Evolutionary conservation across 1,284 basidiomycete species (phyloP).

Genomic region (Cryptococcus amylolentus): DNA sequence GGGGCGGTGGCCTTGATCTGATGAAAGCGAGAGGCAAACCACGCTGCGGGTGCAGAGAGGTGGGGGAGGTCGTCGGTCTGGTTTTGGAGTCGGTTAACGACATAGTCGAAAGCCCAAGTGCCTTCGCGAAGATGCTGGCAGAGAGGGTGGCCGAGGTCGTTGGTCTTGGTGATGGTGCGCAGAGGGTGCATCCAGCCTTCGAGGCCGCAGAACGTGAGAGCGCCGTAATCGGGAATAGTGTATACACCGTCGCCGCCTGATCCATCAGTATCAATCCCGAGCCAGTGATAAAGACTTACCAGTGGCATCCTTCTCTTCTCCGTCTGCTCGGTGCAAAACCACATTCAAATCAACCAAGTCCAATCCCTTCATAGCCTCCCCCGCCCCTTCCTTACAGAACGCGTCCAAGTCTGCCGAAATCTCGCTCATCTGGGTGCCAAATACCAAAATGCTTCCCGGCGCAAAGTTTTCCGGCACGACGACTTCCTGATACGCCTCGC

Average conservation of each 20-base stretch:
- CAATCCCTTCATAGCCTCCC: conserved; percentile 69
- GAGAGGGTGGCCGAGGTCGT: conserved; percentile 86
- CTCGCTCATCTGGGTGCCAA: conserved; percentile 70
- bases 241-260: conserved; percentile 63
- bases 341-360: conserved; percentile 83
- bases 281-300: conserved; percentile 21
- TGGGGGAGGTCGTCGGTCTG: conserved; percentile 66
- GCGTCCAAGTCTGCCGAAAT: conserved; percentile 64
- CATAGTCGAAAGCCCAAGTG: conserved; percentile 84
- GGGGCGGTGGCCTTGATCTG: conserved; percentile 69
- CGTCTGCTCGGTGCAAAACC: conserved; percentile 74
- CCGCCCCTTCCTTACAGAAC: conserved; percentile 65
- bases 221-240: conserved; percentile 67
- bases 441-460: conserved; percentile 86
- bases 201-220: conserved; percentile 80
- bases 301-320: conserved; percentile 85
- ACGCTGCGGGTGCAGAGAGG: conserved; percentile 66
- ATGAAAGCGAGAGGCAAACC: conserved; percentile 81
- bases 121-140: conserved; percentile 82
- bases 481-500: conserved; percentile 72
- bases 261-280: not conserved
- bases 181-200: conserved; percentile 94
- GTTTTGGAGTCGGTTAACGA: conserved; percentile 65
- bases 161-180: conserved; percentile 73
- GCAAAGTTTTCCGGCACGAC: conserved; percentile 80